These are phyloP conservation scores for Lichtheimia ramosa DNA, from an alignment of 371 early-diverging fungal genomes.

Conservation along the genomic window DNA sequence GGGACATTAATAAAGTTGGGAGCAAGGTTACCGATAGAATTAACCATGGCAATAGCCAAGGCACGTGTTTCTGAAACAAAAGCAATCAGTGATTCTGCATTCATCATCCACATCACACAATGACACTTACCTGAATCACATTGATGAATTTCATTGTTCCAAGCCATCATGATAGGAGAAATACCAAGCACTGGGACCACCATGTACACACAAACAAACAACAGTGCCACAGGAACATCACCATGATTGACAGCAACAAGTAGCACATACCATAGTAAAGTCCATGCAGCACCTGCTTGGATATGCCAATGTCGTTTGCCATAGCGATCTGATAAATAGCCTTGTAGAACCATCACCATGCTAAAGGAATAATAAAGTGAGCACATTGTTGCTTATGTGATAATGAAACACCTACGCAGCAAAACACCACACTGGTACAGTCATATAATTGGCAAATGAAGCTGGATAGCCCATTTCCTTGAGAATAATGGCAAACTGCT, in stretches of 20 bases:
- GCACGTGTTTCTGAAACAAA: slow-evolving; percentile 35
- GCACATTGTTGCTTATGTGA: too few relatives aligned
- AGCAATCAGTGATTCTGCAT: too few relatives aligned
- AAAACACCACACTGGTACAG: slow-evolving; percentile 43
- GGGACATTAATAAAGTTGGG: slow-evolving; percentile 43
- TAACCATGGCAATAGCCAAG: slow-evolving; percentile 43
- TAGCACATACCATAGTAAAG: slow-evolving; percentile 49
- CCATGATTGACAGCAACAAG: slow-evolving; percentile 55
- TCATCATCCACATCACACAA: not conserved
- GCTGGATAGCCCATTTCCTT: slow-evolving; percentile 27
- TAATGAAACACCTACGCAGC: slow-evolving; percentile 16
- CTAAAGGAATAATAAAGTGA: too few relatives aligned
- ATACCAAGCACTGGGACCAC: slow-evolving; percentile 33
- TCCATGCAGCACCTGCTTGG: slow-evolving; percentile 30
- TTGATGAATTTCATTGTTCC: slow-evolving; percentile 39
- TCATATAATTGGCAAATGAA: slow-evolving; percentile 45
- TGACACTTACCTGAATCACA: slow-evolving; percentile 9
- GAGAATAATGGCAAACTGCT: slow-evolving; percentile 43
- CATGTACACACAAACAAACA: slow-evolving; percentile 38
- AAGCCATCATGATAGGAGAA: slow-evolving; percentile 41
- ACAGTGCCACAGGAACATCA: slow-evolving; percentile 23
- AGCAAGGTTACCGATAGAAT: slow-evolving; percentile 41
- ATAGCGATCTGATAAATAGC: slow-evolving; percentile 36
- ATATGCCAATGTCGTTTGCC: slow-evolving; percentile 40
- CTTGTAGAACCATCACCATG: slow-evolving; percentile 42